Percentiles rank a stretch among this genome's conserved stretches.
phyloP scores from a whole-genome alignment of 345 rosid species.

The Gossypium stocksii region DNA sequence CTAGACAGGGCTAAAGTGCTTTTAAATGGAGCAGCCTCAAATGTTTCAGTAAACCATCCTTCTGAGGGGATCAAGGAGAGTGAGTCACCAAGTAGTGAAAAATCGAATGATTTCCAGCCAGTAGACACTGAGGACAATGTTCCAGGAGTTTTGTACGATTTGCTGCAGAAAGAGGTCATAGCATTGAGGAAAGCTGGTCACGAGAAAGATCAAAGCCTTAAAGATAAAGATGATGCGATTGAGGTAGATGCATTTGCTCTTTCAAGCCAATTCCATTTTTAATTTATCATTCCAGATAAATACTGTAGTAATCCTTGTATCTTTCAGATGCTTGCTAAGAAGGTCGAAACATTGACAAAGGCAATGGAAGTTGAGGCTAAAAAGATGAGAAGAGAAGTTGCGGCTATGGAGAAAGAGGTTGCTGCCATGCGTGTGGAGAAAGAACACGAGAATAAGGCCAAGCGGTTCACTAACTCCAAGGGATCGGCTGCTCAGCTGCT shows the following conservation, averaged over 20 bases:
- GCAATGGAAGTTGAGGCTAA: conserved; percentile 99
- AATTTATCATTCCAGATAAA: conserved; percentile 14
- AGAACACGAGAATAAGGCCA: conserved; percentile 74
- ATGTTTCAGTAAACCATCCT: conserved; percentile 62
- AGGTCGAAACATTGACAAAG: conserved; percentile 91
- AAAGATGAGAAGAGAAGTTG: conserved; percentile 99
- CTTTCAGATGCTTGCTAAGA: conserved; percentile 87
- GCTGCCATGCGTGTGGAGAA: conserved; percentile 95
- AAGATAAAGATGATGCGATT: conserved; percentile 94
- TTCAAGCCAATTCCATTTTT: background rate
- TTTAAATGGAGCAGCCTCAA: conserved; percentile 55
- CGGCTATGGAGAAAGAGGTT: conserved; percentile 97
- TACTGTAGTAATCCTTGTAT: conserved; percentile 13
- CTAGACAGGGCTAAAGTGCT: conserved; percentile 65
- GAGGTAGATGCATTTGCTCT: conserved; percentile 49
- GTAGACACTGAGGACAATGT: conserved; percentile 61
- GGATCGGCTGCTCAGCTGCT: conserved; percentile 74
- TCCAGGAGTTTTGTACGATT: conserved; percentile 73
- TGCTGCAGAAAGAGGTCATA: conserved; percentile 87
- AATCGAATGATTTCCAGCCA: conserved; percentile 45
- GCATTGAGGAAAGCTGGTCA: conserved; percentile 77
- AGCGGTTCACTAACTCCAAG: conserved; percentile 56
- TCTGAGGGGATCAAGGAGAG: conserved; percentile 53
- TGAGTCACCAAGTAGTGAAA: conserved; percentile 43
- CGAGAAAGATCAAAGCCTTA: conserved; percentile 92